Percentiles rank a stretch among this genome's conserved stretches.
phyloP scores from a whole-genome alignment of 1,139 yeast species.

The Candida albicans region DNA sequence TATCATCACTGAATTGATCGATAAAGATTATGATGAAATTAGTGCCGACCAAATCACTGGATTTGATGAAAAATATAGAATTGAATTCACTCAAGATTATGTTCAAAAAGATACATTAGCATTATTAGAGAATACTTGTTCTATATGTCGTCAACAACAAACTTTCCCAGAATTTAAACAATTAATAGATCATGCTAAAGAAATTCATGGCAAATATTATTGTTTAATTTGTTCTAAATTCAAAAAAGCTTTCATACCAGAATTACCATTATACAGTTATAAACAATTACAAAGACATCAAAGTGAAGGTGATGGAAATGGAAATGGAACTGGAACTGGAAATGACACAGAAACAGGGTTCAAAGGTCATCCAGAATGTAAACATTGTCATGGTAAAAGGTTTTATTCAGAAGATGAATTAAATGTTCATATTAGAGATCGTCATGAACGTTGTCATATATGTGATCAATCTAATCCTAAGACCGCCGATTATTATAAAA shows the following conservation, averaged over 20 bases:
- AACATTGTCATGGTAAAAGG: slow-evolving; percentile 69
- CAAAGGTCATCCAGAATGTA: slow-evolving; percentile 87
- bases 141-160: slow-evolving; percentile 49
- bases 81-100: slow-evolving; percentile 50
- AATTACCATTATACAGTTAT: slow-evolving; percentile 61
- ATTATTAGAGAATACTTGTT: slow-evolving; percentile 61
- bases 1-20: slow-evolving; percentile 51
- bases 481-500: slow-evolving; percentile 73
- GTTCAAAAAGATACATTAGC: slow-evolving; percentile 46
- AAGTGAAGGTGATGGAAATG: slow-evolving; percentile 61
- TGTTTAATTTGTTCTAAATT: slow-evolving; percentile 76
- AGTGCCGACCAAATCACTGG: slow-evolving; percentile 27
- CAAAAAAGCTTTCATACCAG: slow-evolving; percentile 76
- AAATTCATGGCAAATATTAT: slow-evolving; percentile 58
- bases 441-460: slow-evolving; percentile 86
- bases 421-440: slow-evolving; percentile 75
- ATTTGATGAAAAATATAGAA: slow-evolving; percentile 44
- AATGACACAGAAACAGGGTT: slow-evolving; percentile 52
- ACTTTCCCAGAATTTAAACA: slow-evolving; percentile 51
- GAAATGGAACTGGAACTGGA: slow-evolving; percentile 27
- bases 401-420: slow-evolving; percentile 91
- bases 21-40: slow-evolving; percentile 43
- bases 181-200: slow-evolving; percentile 64
- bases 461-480: slow-evolving; percentile 73
- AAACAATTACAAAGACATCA: slow-evolving; percentile 72